phyloP scores from a whole-genome alignment of 345 rosid species.

The Brassica cretica region DNA sequence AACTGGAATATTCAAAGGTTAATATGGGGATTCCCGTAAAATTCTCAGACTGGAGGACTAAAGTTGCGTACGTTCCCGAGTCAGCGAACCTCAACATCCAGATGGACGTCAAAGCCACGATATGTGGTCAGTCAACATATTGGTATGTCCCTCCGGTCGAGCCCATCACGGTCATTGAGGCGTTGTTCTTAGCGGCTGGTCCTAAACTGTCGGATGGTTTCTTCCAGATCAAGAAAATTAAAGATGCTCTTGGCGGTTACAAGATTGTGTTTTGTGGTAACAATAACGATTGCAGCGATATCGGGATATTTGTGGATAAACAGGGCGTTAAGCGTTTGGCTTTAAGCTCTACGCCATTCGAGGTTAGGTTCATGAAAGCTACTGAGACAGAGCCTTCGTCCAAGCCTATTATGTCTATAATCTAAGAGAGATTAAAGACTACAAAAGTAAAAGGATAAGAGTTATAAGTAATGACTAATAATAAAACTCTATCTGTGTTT shows the following conservation, averaged over 20 bases:
- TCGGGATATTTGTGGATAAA: slow-evolving; percentile 47
- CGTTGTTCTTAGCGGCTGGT: slow-evolving; percentile 37
- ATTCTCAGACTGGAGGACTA: slow-evolving; percentile 18
- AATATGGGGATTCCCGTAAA: background rate
- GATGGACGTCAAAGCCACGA: background rate
- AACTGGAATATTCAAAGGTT: background rate
- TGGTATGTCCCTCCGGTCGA: background rate
- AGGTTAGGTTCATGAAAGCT: slow-evolving; percentile 34
- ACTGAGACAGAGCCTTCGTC: background rate
- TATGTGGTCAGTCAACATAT: slow-evolving; percentile 9
- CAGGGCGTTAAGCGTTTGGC: slow-evolving; percentile 49
- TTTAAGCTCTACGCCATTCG: slow-evolving; percentile 34
- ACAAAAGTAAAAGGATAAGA: background rate
- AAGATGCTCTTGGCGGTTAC: background rate
- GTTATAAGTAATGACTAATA: background rate
- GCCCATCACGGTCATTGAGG: background rate
- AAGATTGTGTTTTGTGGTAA: too few species aligned
- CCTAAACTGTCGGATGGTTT: slow-evolving; percentile 47
- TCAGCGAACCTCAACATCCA: slow-evolving; percentile 4
- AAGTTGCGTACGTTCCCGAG: background rate
- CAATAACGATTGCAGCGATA: background rate
- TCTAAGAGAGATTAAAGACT: background rate
- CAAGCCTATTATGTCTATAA: background rate
- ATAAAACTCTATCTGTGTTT: background rate
- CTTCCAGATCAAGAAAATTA: slow-evolving; percentile 24